A percentile compares a stretch with the other conserved stretches of the same genome.
Evolutionary conservation across 1,139 yeast genomes (phyloP).

Genomic region (Candida mesenterica): DNA sequence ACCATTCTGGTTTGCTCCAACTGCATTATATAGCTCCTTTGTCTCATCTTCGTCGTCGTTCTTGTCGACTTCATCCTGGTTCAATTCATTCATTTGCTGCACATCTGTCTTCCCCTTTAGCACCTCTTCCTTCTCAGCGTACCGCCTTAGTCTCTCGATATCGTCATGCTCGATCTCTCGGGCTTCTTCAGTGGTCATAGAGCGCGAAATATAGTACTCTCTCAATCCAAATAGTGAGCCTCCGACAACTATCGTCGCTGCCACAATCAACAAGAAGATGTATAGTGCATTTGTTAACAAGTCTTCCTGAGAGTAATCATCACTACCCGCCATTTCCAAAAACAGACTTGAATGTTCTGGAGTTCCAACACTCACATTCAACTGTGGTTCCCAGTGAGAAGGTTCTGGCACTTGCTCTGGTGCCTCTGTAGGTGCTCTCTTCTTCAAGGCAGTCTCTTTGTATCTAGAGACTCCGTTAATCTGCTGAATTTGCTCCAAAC

Average conservation of each 20-base stretch:
- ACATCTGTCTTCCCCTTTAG: no score
- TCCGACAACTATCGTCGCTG: constrained; percentile 21
- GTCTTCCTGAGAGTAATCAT: constrained; percentile 15
- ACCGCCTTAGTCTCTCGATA: background rate
- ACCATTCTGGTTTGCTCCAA: no score
- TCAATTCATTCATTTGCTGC: no score
- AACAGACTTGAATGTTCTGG: background rate
- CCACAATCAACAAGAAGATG: constrained; percentile 26
- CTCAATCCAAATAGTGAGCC: constrained; percentile 26
- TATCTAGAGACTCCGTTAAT: background rate
- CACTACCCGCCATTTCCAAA: constrained; percentile 1
- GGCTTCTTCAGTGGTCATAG: background rate
- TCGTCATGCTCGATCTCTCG: background rate
- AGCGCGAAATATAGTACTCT: constrained; percentile 16
- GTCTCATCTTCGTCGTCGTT: no score
- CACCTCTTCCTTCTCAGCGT: no score
- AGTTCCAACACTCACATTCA: background rate
- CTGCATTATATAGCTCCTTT: no score
- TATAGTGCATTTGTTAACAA: constrained; percentile 31
- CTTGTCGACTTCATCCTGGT: no score
- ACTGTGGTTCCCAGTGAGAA: background rate
- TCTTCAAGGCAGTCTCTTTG: background rate
- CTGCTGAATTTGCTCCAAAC: background rate
- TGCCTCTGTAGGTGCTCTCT: no score
- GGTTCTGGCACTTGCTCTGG: background rate